Evolutionary conservation across 495 filamentous ascomycete genomes (phyloP), one percentile per base, ranked within the genome.

Genomic region (Wilcoxina mikolae): DNA sequence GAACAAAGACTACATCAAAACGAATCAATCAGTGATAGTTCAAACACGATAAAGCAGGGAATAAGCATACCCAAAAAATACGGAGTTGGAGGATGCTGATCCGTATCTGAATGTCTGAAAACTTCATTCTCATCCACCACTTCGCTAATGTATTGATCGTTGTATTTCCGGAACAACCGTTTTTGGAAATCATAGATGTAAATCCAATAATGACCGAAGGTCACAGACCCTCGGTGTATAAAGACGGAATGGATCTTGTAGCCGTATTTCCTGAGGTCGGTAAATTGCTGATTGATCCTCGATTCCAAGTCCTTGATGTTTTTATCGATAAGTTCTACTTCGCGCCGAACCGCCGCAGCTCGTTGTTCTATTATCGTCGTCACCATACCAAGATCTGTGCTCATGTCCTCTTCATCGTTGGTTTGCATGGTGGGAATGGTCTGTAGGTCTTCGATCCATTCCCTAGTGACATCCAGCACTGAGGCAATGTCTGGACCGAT

Each of bases 181-280:
- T 76, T 73, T 51, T 79, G 73, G 66, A 93, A 94, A 67, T 96
- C 91, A 64, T 79, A 82, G 60, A 98, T 94, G 74, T 88, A 95
- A 55, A 95, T 87, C 79, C 85, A 99, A 71, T 95, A 99, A 67
- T 98, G 91, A 1, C 91, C 91, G 47, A 82, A 84, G 17, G 68
- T 70, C 1, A 74, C 77, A 35, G 72, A 74, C 5, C 78, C 93
- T 3, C 81, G 77, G 64, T 99, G 93, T 48, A 95, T 85, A 67
- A 96, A 90, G 20, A 95, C 83, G 0, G 91, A 85, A 54, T 93
- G 85, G 11, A 99, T 78, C n/a, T 76, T 78, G 67, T 95, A 99
- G 2, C 79, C 74, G 22, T 85, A 67, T 22, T 78, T 65, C 27
- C 70, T 72, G 58, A 76, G 68, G 52, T 74, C 73, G 2, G 66